Base-by-base conservation (phyloP, 768 basidiomycete genomes). In the Lactarius pseudohatsudake region DNA sequence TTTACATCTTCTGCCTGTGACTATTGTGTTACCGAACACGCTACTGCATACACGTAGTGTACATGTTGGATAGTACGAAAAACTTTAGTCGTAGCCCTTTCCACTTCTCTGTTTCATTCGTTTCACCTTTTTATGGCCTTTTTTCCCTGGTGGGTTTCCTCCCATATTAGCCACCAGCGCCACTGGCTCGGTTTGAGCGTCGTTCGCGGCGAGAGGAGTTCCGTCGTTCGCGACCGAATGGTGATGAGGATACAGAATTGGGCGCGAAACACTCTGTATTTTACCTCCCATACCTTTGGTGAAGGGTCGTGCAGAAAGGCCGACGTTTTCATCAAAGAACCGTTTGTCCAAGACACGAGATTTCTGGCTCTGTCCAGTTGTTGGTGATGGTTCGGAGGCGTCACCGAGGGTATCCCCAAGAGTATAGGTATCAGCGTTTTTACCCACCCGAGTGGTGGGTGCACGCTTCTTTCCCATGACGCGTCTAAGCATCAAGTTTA, bases 81-180 rank as follows among this genome's bases (percentile, higher is more conserved):
- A 20, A 57, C 16, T 40, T 54, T 73, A 85, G 75, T 97, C 96
- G 72, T 98, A 98, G 28, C 96, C 96, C 73, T 86, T 90, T 16
- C 96, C 96, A 73, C 93, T 94, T 68, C 96, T 81, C 77, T 96
- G 91, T 79, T 98, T 98, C 57, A 84, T 85, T 57, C 88, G 79
- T 74, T 90, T 89, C 77, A 82, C 78, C 74, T 88, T 90, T 78
- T 94, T 97, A 80, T 94, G 91, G 70, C 87, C 87, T 74, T 92
- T 94, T 80, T 96, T 96, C 18, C 84, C 85, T 1, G 75, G 71
- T 20, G 71, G 75, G 7, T 67, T 79, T 72, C 69, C 76, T 41
- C 75, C 79, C 1, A 67, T 70, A 56, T 71, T 81, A 61, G 78
- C 79, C 45, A 84, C 63, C 16, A 85, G 75, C 3, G 79, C 74